Conservation (phyloP, 2,329 filamentous ascomycete species). For the Xylaria hypoxylon region DNA sequence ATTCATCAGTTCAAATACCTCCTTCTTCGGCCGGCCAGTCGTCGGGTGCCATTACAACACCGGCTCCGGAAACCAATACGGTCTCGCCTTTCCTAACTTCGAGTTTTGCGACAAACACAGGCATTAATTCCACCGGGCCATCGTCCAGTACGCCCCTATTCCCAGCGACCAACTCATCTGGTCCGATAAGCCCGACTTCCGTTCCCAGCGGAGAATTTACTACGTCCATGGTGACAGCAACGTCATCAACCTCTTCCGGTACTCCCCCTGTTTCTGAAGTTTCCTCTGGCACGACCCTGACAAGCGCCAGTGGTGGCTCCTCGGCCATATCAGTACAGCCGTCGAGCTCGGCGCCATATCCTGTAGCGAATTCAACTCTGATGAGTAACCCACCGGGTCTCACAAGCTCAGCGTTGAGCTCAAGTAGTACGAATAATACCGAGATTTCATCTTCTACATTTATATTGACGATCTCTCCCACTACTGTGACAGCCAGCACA, state of each 20-base stretch:
- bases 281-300: slow-evolving; percentile 28
- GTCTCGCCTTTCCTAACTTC: slow-evolving; percentile 4
- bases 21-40: slow-evolving; percentile 16
- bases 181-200: not conserved
- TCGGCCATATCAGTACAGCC: slow-evolving; percentile 25
- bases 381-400: slow-evolving; percentile 13
- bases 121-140: slow-evolving; percentile 18
- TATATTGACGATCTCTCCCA: slow-evolving; percentile 30
- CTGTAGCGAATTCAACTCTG: slow-evolving; percentile 36
- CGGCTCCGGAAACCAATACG: slow-evolving; percentile 7
- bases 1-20: slow-evolving; percentile 14
- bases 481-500: slow-evolving; percentile 28
- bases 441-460: slow-evolving; percentile 28
- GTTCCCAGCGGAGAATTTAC: slow-evolving; percentile 13
- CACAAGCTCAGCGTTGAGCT: slow-evolving; percentile 13
- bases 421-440: slow-evolving; percentile 15
- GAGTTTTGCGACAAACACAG: slow-evolving; percentile 15
- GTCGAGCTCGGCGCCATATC: slow-evolving; percentile 31
- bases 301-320: slow-evolving; percentile 29
- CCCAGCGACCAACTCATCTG: slow-evolving; percentile 18
- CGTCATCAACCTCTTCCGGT: slow-evolving; percentile 23
- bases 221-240: slow-evolving; percentile 18
- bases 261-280: slow-evolving; percentile 19
- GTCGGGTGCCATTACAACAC: slow-evolving; percentile 28
- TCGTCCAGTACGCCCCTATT: slow-evolving; percentile 16